Conservation (phyloP, 495 filamentous ascomycete species). For the Xylaria bambusicola region DNA sequence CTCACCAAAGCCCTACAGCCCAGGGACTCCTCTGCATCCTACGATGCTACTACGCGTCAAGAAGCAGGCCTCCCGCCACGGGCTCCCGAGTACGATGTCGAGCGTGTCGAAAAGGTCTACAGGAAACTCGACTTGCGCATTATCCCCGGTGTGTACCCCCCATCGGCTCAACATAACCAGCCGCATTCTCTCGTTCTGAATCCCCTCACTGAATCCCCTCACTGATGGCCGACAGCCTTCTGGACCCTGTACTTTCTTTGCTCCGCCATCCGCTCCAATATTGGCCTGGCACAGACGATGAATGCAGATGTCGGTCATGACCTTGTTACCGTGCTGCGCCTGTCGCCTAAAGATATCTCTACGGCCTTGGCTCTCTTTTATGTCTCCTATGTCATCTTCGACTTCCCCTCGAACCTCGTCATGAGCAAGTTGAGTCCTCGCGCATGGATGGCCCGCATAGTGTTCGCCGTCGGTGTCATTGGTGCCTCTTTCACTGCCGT, state of each 20-base stretch:
- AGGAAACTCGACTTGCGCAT: constrained; percentile 82
- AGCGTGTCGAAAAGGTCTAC: constrained; percentile 65
- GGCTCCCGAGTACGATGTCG: constrained; percentile 50
- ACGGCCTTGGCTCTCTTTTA: constrained; percentile 86
- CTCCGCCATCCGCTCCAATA: constrained; percentile 88
- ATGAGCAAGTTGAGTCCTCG: constrained; percentile 85
- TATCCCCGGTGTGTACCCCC: constrained; percentile 60
- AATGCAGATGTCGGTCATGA: constrained; percentile 68
- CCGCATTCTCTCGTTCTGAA: background rate
- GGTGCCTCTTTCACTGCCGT: constrained; percentile 81
- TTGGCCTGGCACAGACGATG: constrained; percentile 90
- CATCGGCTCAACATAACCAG: background rate
- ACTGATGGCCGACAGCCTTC: constrained; percentile 57
- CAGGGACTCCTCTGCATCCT: constrained; percentile 18
- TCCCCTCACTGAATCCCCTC: background rate
- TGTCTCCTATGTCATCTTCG: constrained; percentile 86
- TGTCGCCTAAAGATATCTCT: constrained; percentile 74
- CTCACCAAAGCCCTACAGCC: constrained; percentile 32
- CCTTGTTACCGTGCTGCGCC: constrained; percentile 63
- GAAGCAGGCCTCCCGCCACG: constrained; percentile 18
- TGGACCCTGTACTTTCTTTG: constrained; percentile 93
- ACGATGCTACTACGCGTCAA: constrained; percentile 21
- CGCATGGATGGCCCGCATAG: constrained; percentile 92
- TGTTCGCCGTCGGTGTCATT: constrained; percentile 81
- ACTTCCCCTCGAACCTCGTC: constrained; percentile 84